A percentile compares a stretch with the other conserved stretches of the same genome.
These are phyloP conservation scores for Penicillium subrubescens DNA, from an alignment of 495 filamentous ascomycete genomes.

Conservation along the genomic window DNA sequence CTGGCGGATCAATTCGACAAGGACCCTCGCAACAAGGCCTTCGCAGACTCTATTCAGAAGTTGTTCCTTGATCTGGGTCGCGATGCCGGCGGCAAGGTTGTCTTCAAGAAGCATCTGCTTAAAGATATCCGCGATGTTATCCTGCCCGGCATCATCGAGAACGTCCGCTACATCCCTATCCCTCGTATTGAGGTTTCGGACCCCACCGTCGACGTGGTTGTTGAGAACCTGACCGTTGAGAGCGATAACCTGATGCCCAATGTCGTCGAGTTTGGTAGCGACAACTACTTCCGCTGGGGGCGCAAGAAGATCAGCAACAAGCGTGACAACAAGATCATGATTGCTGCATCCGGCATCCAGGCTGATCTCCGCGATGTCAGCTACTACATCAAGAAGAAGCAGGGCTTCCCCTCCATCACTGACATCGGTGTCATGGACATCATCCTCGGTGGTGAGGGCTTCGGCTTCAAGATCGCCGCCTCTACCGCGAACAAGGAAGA, in stretches of 20 bases:
- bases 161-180: conserved; percentile 86
- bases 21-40: conserved; percentile 81
- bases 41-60: conserved; percentile 74
- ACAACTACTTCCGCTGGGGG: conserved; percentile 96
- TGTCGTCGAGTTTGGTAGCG: conserved; percentile 82
- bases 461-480: conserved; percentile 90
- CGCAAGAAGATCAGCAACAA: conserved; percentile 82
- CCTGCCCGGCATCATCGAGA: conserved; percentile 82
- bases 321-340: conserved; percentile 74
- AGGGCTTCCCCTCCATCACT: conserved; percentile 88
- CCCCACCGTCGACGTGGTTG: conserved; percentile 76
- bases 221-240: conserved; percentile 95
- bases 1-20: conserved; percentile 84
- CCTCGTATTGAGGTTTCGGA: conserved; percentile 94
- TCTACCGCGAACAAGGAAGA: conserved; percentile 78
- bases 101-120: conserved; percentile 88
- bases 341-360: conserved; percentile 87
- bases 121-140: conserved; percentile 89
- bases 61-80: conserved; percentile 87
- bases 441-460: conserved; percentile 81
- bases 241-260: conserved; percentile 98
- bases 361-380: conserved; percentile 68
- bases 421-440: conserved; percentile 92
- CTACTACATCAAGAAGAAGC: conserved; percentile 95
- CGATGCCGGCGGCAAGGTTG: conserved; percentile 77